Evolutionary conservation across 2,329 filamentous ascomycete genomes (phyloP).

Genomic region (Fragosphaeria purpurea): DNA sequence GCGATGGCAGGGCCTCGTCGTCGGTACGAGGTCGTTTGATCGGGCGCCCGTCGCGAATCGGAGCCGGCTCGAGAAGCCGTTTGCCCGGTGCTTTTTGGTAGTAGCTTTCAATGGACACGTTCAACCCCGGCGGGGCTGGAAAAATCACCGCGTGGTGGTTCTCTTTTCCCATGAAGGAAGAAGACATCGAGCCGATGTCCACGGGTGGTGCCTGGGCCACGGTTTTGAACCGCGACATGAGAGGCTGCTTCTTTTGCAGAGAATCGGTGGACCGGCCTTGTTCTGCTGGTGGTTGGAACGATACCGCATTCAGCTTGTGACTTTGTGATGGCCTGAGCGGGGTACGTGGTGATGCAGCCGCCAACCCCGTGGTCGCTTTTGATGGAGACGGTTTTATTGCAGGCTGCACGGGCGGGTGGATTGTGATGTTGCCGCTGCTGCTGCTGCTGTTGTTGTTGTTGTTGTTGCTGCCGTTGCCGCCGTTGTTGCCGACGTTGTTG

Average conservation of each 20-base stretch:
- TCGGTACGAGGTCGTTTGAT: conserved; percentile 60
- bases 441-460: conserved; percentile 31
- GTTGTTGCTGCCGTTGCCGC: conserved; percentile 43
- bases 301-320: conserved; percentile 56
- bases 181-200: conserved; percentile 21
- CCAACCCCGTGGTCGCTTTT: conserved; percentile 45
- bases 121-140: conserved; percentile 36
- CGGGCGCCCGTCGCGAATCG: conserved; percentile 57
- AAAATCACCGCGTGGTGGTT: conserved; percentile 42
- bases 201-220: conserved; percentile 41
- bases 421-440: conserved; percentile 34
- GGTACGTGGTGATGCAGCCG: conserved; percentile 48
- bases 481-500: conserved; percentile 37
- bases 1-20: conserved; percentile 50
- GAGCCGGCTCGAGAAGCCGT: conserved; percentile 63
- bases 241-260: conserved; percentile 54
- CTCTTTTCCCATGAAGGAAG: conserved; percentile 40
- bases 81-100: conserved; percentile 45
- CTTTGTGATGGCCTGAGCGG: conserved; percentile 44
- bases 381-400: conserved; percentile 55
- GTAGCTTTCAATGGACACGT: conserved; percentile 41
- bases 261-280: conserved; percentile 52
- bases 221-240: conserved; percentile 50
- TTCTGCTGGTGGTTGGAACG: conserved; percentile 54
- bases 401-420: conserved; percentile 51